Base-by-base conservation (phyloP, 2,329 filamentous ascomycete genomes). In the Colletotrichum sp. region DNA sequence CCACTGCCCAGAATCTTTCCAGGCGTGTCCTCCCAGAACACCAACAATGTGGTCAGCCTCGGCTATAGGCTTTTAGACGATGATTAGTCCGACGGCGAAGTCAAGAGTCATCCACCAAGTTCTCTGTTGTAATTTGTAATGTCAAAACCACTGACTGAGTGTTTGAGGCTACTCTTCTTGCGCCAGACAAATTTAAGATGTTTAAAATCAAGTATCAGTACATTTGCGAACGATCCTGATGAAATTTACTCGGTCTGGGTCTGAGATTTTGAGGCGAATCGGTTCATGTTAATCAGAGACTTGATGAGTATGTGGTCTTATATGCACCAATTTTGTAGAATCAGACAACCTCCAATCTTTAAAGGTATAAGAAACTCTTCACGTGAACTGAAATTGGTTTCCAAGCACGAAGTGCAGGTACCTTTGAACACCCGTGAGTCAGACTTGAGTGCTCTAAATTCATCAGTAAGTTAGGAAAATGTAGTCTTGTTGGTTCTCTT, bases 361-460 rank as follows among this genome's bases (percentile, higher is more conserved):
- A 38, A 38, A 18, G 1, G 36, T 38, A 38, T 38, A 16, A 1
- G 1, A 38, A 0, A 38, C 36, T 38, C 8, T 18, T 9, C 0
- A 38, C 0, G 36, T 9, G 36, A 1, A 38, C 16, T 38, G 36
- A 38, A 38, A 5, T 5, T 18, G 36, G 36, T 38, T 38, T 18
- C 16, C 15, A 5, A 38, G 15, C 16, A 38, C 36, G 15, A 18
- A 18, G 16, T 38, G 36, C 36, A 38, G 36, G 8, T 9, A 38
- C 1, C 36, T 18, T 0, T 38, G 0, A 38, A 38, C 15, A 38
- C 2, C 36, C 15, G 4, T 38, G 0, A 18, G 36, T 38, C 36
- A 38, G 36, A 5, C 15, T 38, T 38, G 36, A 1, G 36, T 38
- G 36, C 0, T 38, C 36, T 0, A 38, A 36, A 9, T 38, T 1